phyloP scores from a whole-genome alignment of 768 basidiomycete genomes.

The Russula foetens region DNA sequence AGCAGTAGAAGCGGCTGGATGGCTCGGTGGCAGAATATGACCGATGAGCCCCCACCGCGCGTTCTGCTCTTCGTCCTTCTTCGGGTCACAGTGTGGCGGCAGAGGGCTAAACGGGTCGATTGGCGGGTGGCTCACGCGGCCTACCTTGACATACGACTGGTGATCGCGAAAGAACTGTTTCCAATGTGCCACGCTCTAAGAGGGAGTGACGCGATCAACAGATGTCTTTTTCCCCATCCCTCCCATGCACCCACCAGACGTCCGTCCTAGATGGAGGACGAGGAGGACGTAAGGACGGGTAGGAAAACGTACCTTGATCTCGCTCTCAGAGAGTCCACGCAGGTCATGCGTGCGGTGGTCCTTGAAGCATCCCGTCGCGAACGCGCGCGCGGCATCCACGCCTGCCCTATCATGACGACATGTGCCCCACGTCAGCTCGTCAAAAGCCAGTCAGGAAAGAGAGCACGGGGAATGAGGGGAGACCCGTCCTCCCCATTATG shows the following conservation, averaged over 20 bases:
- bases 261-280: too few species aligned
- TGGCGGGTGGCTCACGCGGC: constrained; percentile 64
- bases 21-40: neutral
- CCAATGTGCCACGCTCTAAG: constrained; percentile 76
- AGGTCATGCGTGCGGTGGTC: constrained; percentile 87
- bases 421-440: neutral
- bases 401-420: constrained; percentile 51
- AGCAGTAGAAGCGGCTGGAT: neutral
- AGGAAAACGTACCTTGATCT: constrained; percentile 42
- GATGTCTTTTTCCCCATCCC: too few species aligned
- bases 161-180: constrained; percentile 82
- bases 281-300: neutral
- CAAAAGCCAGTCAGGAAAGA: neutral
- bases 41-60: constrained; percentile 22
- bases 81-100: constrained; percentile 64
- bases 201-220: too few species aligned
- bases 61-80: constrained; percentile 33
- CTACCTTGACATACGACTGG: constrained; percentile 71
- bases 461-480: too few species aligned
- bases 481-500: neutral
- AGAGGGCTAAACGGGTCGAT: constrained; percentile 72
- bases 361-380: constrained; percentile 89
- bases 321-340: constrained; percentile 65
- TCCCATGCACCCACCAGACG: too few species aligned
- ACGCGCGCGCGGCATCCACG: constrained; percentile 83